Evolutionary conservation across 2,329 filamentous ascomycete genomes (phyloP).

Genomic region (Alternaria burnsii): DNA sequence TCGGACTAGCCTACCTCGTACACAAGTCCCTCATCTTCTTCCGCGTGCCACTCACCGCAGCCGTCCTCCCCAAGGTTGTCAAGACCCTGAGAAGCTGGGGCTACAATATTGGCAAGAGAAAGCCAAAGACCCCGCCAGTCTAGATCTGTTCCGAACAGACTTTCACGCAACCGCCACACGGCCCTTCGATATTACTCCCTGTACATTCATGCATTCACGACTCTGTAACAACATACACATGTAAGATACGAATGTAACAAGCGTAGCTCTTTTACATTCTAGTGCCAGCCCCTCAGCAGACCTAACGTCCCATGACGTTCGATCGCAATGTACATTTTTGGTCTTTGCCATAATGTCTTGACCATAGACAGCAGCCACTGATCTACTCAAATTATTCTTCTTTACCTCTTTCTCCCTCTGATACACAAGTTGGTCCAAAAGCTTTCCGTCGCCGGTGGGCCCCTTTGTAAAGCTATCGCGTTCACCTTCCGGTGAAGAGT

Average conservation of each 20-base stretch:
- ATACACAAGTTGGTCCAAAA: too few species aligned
- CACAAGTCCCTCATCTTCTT: constrained; percentile 98
- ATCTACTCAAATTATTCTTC: background rate
- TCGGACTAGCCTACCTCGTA: constrained; percentile 93
- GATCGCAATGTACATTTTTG: background rate
- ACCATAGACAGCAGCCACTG: background rate
- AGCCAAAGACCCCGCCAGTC: constrained; percentile 41
- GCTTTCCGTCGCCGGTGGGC: too few species aligned
- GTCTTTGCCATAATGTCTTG: background rate
- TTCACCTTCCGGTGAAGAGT: background rate
- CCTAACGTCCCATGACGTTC: background rate
- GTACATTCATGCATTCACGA: constrained; percentile 21
- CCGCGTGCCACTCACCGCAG: constrained; percentile 90
- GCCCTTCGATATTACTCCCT: background rate
- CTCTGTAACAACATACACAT: constrained; percentile 17
- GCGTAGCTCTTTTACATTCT: background rate
- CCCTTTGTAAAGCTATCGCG: too few species aligned
- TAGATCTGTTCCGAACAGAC: background rate
- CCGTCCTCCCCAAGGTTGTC: constrained; percentile 92
- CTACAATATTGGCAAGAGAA: constrained; percentile 89
- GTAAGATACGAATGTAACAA: constrained; percentile 16
- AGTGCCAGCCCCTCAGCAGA: background rate
- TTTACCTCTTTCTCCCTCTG: background rate
- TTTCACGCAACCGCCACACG: background rate
- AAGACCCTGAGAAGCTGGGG: constrained; percentile 87